Base-by-base conservation (phyloP, 441 rosid species). In the Populus hybrid region DNA sequence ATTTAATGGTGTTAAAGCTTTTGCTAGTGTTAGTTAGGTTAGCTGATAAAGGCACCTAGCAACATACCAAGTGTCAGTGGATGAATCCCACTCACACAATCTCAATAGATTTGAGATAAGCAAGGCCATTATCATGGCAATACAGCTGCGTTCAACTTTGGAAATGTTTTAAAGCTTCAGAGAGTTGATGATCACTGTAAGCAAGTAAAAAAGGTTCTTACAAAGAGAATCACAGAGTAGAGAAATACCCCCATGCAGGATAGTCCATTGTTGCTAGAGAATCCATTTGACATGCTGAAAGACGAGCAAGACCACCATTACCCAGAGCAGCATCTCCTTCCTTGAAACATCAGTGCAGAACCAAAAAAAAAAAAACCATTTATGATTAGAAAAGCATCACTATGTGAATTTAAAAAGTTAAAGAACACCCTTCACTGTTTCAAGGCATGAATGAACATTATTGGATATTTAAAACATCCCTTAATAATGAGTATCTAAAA, bases 271-370 rank as follows among this genome's bases (percentile, higher is more conserved):
- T 82, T n/a, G 84, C 84, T 38, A 82, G 77, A 72, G 84, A 82
- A 72, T 82, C 84, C 81, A 82, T 82, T 75, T 82, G 84, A 77
- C 84, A 82, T 14, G 84, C 84, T 67, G 84, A 82, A 59, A 82
- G 79, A 61, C 84, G 84, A 75, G 84, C 84, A 78, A 82, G 81
- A 70, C 84, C 84, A 78, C 84, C 84, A 82, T 82, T 82, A 30
- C 84, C 84, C 20, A 82, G 84, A 12, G 84, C 84, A 40, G 84
- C 84, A 78, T 82, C 84, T 67, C 81, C 83, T 80, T 79, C 78
- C 83, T 68, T 78, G 61, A 35, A 83, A 67, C 70, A 78, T 72
- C 77, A 68, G 9, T 1, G 21, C 71, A 30, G 6, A 7, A 65
- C 26, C 16, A 76, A 21, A 73, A 26, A 70, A 72, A 75, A 72